Evolutionary conservation across 2,329 filamentous ascomycete genomes (phyloP), one percentile per base, ranked within the genome.

Genomic region (Aotearoamyces nothofagi): DNA sequence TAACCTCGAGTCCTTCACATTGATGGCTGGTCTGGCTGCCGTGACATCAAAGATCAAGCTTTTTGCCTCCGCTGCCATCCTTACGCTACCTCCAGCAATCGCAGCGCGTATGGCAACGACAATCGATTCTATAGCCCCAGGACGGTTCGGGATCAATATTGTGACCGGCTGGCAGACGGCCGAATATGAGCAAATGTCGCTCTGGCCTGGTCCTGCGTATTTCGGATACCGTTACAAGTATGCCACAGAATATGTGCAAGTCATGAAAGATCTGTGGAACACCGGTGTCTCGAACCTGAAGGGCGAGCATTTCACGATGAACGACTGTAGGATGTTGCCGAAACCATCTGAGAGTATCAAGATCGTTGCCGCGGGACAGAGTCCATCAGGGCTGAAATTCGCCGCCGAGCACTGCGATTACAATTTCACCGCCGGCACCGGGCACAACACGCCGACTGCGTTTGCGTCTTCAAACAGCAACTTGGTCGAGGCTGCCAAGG

Each of bases 101-200:
- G 45, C 42, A 3, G 46, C 45, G 2, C 38, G 47, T 15, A 51
- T 51, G 48, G 47, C 46, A 2, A 39, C 38, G 1, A 50, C 48
- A 8, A 41, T 51, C 24, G 47, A 50, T 26, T 43, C 40, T 3
- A 44, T 51, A 12, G 48, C 47, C 2, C 46, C 48, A 1, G 46
- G 48, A 3, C 38, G 48, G 12, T 51, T 49, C 20, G 46, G 48
- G 2, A 27, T 51, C 27, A 51, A 51, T 30, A 50, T 51, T 22
- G 49, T 50, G 15, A 50, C 49, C 3, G 48, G 47, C 4, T 51
- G 49, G 49, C 47, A 50, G 26, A 34, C 40, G 27, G 46, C 47
- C 9, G 49, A 51, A 33, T 51, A 51, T 29, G 32, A 34, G 3
- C 49, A 51, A 24, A 51, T 51, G 49, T 38, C 39, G 16, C 39